phyloP scores from a whole-genome alignment of 1,284 basidiomycete species.

The Leucoagaricus sp. region DNA sequence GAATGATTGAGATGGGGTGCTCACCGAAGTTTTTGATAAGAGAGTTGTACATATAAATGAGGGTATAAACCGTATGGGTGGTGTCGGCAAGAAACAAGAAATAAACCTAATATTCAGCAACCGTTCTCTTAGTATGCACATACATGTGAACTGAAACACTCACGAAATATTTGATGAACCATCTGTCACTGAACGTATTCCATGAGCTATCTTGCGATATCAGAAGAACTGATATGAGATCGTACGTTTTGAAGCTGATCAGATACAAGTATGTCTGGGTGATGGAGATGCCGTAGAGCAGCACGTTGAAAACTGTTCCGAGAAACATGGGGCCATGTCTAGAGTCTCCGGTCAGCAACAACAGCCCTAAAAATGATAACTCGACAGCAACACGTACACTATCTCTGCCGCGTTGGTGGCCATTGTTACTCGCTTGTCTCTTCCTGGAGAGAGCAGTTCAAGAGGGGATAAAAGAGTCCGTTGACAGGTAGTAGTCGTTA shows the following conservation, averaged over 20 bases:
- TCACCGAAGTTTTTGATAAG: constrained; percentile 36
- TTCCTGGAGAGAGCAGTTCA: neutral
- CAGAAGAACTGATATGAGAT: neutral
- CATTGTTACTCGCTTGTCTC: neutral
- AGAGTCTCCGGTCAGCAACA: neutral
- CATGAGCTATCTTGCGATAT: neutral
- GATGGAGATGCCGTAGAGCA: constrained; percentile 31
- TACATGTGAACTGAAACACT: neutral
- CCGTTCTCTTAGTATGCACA: neutral
- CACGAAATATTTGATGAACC: constrained; percentile 23
- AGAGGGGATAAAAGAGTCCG: neutral
- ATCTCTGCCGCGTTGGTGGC: neutral
- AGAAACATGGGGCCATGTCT: constrained; percentile 32
- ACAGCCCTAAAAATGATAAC: neutral
- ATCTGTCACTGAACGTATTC: constrained; percentile 17
- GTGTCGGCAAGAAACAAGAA: constrained; percentile 37
- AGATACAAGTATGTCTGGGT: constrained; percentile 33
- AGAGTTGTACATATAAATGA: constrained; percentile 36
- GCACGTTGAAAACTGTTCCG: constrained; percentile 30
- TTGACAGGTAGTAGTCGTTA: neutral
- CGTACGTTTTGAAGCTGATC: constrained; percentile 22
- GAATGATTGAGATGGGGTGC: neutral
- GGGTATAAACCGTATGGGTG: constrained; percentile 35
- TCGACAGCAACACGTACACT: neutral
- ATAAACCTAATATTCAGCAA: constrained; percentile 31